Conservation (phyloP, 371 early-diverging fungal species). For the Zopfochytrium polystomum region DNA sequence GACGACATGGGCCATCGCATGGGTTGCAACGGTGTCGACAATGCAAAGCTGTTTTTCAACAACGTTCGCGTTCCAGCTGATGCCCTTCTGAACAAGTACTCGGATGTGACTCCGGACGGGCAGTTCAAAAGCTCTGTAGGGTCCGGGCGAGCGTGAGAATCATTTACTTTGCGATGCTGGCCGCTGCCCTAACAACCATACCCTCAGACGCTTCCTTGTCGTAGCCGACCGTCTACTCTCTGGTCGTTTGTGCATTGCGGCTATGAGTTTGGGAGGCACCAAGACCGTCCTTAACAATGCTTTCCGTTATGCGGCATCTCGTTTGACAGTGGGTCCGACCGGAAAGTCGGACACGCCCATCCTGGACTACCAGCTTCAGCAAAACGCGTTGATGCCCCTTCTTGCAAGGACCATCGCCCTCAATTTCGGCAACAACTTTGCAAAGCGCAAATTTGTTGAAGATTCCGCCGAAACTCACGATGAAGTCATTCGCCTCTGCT, state of each 20-base stretch:
- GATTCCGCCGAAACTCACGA: conserved; percentile 23
- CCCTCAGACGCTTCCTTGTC: conserved; percentile 63
- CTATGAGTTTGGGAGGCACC: conserved; percentile 61
- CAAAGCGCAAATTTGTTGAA: conserved; percentile 52
- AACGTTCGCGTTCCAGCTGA: conserved; percentile 60
- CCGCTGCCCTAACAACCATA: too few relatives aligned
- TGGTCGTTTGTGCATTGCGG: conserved; percentile 66
- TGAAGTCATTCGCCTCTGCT: conserved; percentile 65
- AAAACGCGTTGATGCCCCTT: conserved; percentile 66
- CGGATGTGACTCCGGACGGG: conserved; percentile 62
- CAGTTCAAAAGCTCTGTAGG: conserved; percentile 51
- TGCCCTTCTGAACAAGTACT: conserved; percentile 66
- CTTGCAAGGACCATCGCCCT: conserved; percentile 60
- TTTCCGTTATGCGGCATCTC: conserved; percentile 63
- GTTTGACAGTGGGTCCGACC: conserved; percentile 66
- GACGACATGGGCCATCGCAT: conserved; percentile 67
- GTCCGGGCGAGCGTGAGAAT: conserved; percentile 56
- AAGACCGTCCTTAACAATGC: conserved; percentile 55
- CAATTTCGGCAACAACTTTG: conserved; percentile 68
- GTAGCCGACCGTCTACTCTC: conserved; percentile 72
- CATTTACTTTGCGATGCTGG: too few relatives aligned
- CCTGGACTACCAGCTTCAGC: conserved; percentile 69
- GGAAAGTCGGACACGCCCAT: conserved; percentile 72
- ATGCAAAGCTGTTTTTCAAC: conserved; percentile 55
- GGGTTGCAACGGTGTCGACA: conserved; percentile 58